Evolutionary conservation across 352 stramenopile genomes (phyloP), one percentile per base, ranked within the genome.

Genomic region (Globisporangium nunn): DNA sequence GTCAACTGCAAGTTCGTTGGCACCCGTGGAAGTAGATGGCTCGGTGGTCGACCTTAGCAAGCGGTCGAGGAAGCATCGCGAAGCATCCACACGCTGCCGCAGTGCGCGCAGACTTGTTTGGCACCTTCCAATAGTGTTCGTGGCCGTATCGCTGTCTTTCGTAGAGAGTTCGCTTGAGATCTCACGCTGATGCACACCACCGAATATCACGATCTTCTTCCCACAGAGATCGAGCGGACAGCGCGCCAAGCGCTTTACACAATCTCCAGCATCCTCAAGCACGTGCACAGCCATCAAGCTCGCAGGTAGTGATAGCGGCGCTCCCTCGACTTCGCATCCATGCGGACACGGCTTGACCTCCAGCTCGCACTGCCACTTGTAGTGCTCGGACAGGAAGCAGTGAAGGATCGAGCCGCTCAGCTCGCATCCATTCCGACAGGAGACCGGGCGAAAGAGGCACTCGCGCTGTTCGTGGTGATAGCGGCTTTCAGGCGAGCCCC

Each of bases 141-240:
- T 5, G 10, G 11, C 17, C 11, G 37, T 50, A 30, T 56, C 46
- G 6, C 14, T 8, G 12, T 18, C 47, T 11, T 49, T 55, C 17
- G 37, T 10, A 14, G 4, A 15, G 18, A 18, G 6, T 4, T 28
- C 15, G 1, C 0, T 35, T 30, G 6, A 39, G 4, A 2, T 14
- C 31, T 8, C 39, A 33, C 50, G 54, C 23, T 41, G 30, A 17
- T n/a, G 15, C 5, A 29, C 6, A 17, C 50, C 48, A 56, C 84
- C 78, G 41, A 73, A 75, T 2, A 93, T 57, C 15, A 58, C 56
- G 35, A 93, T 70, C 14, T 61, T 72, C 53, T 87, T 91, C 2
- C 78, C 82, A 50, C 82, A 91, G 12, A 91, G 49, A 67, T 88
- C 81, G 4, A 86, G 51, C 0, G 70, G 72, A 37, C 82, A 93